Evolutionary conservation across 345 rosid species (phyloP), one percentile per base, ranked within the genome.

Genomic region (Orychophragmus violaceus): DNA sequence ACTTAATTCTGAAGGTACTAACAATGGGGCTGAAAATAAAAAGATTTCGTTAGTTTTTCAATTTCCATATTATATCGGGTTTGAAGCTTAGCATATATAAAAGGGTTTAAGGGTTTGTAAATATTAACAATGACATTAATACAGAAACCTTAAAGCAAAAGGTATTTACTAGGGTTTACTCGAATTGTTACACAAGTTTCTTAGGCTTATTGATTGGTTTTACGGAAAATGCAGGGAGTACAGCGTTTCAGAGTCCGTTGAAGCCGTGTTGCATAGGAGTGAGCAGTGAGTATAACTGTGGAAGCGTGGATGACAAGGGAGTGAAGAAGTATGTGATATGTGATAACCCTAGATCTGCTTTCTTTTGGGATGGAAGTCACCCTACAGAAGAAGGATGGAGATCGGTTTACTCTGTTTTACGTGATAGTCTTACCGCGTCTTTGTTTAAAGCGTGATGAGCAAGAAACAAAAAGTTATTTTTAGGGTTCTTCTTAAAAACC

Each of bases 371-470:
- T 70, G 25, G 17, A 5, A 36, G 32, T 33, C 91, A 85, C 49
- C 91, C 91, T 2, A 78, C 88, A 0, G 83, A 83, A 70, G 77
- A 53, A 27, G 90, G 87, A 13, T 85, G 90, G 90, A 62, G 75
- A 37, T 69, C 82, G 7, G 81, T 82, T 55, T 76, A 77, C 50
- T 66, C 73, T 7, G 77, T 81, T 65, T 70, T 83, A 51, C 70
- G 58, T n/a, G 4, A 53, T 37, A 49, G 60, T 76, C 81, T 82
- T 19, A 42, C 77, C 0, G 62, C 55, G 2, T 73, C 77, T 66
- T 73, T 73, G 55, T 42, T 66, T 13, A 51, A 51, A 19, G 72
- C 72, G 21, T 73, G 72, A 73, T 12, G 22, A 35, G 22, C 27
- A 28, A 46, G 19, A 37, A 42, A 28, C 3, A 4, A 16, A 12